Evolutionary conservation across 345 rosid genomes (phyloP).

Genomic region (Turnera subulata): DNA sequence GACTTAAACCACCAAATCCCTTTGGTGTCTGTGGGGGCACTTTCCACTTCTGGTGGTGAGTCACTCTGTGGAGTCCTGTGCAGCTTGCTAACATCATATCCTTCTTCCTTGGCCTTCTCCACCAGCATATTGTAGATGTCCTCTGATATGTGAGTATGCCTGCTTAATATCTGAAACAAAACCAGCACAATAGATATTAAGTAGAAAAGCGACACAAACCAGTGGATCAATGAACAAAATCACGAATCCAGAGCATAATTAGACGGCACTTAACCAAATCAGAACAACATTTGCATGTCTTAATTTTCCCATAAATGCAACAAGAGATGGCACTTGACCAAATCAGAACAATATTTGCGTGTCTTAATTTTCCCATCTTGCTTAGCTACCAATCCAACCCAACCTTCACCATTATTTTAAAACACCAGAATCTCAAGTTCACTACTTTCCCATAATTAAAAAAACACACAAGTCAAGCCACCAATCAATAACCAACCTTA

Average conservation of each 20-base stretch:
- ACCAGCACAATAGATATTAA: background rate
- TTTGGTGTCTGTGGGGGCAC: slow-evolving; percentile 53
- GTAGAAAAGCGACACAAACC: background rate
- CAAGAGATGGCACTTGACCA: too few relatives aligned
- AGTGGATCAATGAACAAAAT: background rate
- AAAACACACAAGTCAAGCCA: too few relatives aligned
- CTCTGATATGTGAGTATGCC: slow-evolving; percentile 54
- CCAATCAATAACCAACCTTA: too few relatives aligned
- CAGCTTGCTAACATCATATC: slow-evolving; percentile 71
- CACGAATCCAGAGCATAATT: background rate
- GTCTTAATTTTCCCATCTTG: too few relatives aligned
- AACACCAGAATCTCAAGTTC: background rate
- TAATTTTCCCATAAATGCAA: too few relatives aligned
- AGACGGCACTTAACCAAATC: background rate
- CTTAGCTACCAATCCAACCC: too few relatives aligned
- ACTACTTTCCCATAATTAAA: too few relatives aligned
- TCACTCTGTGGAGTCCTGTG: slow-evolving; percentile 71
- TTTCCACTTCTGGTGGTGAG: slow-evolving; percentile 49
- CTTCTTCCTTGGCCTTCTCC: slow-evolving; percentile 54
- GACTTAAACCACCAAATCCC: slow-evolving; percentile 93
- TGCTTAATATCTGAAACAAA: slow-evolving; percentile 55
- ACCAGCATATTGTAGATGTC: slow-evolving; percentile 53
- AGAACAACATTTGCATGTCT: background rate
- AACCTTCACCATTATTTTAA: too few relatives aligned
- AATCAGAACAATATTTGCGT: too few relatives aligned